Percentiles rank a stretch among this genome's conserved stretches.
phyloP scores from a whole-genome alignment of 768 basidiomycete species.

The Lactarius psammicola region DNA sequence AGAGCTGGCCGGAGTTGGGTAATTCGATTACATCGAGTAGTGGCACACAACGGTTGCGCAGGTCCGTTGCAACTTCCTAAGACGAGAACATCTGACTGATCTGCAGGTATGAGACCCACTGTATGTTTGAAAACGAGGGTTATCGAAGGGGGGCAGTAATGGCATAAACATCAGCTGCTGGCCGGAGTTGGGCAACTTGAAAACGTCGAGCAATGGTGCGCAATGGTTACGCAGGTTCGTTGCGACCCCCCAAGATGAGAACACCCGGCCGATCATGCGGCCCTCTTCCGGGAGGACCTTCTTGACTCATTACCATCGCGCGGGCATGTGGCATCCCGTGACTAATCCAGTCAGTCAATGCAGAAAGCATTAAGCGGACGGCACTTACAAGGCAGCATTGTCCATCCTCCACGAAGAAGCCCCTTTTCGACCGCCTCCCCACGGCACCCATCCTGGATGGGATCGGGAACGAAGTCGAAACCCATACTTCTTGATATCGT shows the following conservation, averaged over 20 bases:
- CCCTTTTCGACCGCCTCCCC: slow-evolving; percentile 5
- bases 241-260: slow-evolving; percentile 19
- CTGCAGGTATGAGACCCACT: too few species aligned
- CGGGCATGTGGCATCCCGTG: slow-evolving; percentile 25
- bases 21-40: too few species aligned
- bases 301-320: slow-evolving; percentile 29
- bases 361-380: not conserved
- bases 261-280: slow-evolving; percentile 14
- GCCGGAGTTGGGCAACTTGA: slow-evolving; percentile 21
- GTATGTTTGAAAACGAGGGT: slow-evolving; percentile 32
- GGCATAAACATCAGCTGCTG: slow-evolving; percentile 30
- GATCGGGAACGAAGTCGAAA: slow-evolving; percentile 25
- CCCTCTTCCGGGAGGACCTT: slow-evolving; percentile 10
- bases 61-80: too few species aligned
- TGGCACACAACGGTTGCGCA: too few species aligned
- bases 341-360: not conserved
- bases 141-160: slow-evolving; percentile 25
- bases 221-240: slow-evolving; percentile 31
- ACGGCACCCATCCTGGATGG: slow-evolving; percentile 20
- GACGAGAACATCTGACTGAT: too few species aligned
- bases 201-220: slow-evolving; percentile 28
- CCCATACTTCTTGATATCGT: not conserved
- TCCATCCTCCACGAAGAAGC: slow-evolving; percentile 20
- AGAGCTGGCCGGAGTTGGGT: too few species aligned
- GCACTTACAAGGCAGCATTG: slow-evolving; percentile 11